Conservation (phyloP, 2,329 filamentous ascomycete species). For the Cladobotryum mycophilum region DNA sequence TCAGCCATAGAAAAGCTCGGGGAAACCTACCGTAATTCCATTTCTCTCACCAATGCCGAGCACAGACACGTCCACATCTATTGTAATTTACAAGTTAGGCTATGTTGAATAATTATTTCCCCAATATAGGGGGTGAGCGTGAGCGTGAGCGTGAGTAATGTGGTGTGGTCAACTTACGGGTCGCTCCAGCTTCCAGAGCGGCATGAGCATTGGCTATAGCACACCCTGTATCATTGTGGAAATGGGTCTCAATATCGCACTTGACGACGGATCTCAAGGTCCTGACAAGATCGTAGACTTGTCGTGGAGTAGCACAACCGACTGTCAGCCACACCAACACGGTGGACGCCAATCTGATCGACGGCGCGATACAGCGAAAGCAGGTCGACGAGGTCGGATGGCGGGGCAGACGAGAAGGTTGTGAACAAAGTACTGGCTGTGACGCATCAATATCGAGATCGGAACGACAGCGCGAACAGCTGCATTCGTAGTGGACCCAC, state of each 20-base stretch:
- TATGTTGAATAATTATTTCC: no score
- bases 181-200: slow-evolving; percentile 57
- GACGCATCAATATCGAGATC: no score
- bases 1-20: no score
- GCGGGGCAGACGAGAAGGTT: no score
- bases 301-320: slow-evolving; percentile 72
- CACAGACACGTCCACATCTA: slow-evolving; percentile 69
- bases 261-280: slow-evolving; percentile 13
- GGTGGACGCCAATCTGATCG: slow-evolving; percentile 74
- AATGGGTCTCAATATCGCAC: slow-evolving; percentile 80
- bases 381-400: slow-evolving; percentile 64
- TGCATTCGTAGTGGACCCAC: no score
- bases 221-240: slow-evolving; percentile 73
- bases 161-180: slow-evolving; percentile 26
- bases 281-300: slow-evolving; percentile 71
- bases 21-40: no score
- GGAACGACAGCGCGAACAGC: no score
- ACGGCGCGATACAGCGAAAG: slow-evolving; percentile 77
- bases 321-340: slow-evolving; percentile 92
- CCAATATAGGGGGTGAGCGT: no score
- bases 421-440: no score
- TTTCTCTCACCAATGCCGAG: slow-evolving; percentile 66
- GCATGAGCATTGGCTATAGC: slow-evolving; percentile 83
- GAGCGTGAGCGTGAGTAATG: no score
- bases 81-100: no score